phyloP scores from a whole-genome alignment of 2,329 filamentous ascomycete species.

The Ophiosphaerella korrae region DNA sequence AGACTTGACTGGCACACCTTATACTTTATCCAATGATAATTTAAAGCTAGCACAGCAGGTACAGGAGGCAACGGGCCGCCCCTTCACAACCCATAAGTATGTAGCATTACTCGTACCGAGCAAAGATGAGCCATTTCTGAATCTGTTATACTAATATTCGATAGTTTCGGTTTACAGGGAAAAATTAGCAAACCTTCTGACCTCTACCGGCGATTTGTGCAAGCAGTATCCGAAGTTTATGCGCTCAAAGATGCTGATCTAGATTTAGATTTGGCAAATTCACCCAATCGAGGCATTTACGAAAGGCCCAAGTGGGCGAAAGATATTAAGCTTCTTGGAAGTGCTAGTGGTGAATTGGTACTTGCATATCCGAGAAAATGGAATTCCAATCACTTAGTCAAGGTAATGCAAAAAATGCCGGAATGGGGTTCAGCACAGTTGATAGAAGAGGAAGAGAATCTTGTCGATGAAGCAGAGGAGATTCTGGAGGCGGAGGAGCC shows the following conservation, averaged over 20 bases:
- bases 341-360: slow-evolving; percentile 22
- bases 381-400: slow-evolving; percentile 27
- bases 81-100: slow-evolving; percentile 33
- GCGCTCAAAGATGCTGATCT: slow-evolving; percentile 47
- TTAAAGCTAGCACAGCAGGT: slow-evolving; percentile 35
- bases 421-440: slow-evolving; percentile 15
- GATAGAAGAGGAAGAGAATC: slow-evolving; percentile 20
- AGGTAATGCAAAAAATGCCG: slow-evolving; percentile 27
- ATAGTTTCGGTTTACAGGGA: slow-evolving; percentile 30
- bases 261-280: slow-evolving; percentile 31
- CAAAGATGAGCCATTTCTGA: neutral
- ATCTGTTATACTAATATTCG: neutral
- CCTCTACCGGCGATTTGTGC: slow-evolving; percentile 54
- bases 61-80: slow-evolving; percentile 41
- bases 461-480: slow-evolving; percentile 27
- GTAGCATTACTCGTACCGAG: neutral
- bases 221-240: slow-evolving; percentile 62
- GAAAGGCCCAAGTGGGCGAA: slow-evolving; percentile 33
- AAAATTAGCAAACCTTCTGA: slow-evolving; percentile 18
- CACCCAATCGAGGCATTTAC: slow-evolving; percentile 36
- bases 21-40: slow-evolving; percentile 36
- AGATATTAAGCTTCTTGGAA: slow-evolving; percentile 31
- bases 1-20: slow-evolving; percentile 36
- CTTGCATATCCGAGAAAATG: slow-evolving; percentile 28
- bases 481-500: slow-evolving; percentile 15